Percentiles rank a stretch among this genome's conserved stretches.
phyloP scores from a whole-genome alignment of 208 protist genomes.

The Trypanosomatidae sp. region DNA sequence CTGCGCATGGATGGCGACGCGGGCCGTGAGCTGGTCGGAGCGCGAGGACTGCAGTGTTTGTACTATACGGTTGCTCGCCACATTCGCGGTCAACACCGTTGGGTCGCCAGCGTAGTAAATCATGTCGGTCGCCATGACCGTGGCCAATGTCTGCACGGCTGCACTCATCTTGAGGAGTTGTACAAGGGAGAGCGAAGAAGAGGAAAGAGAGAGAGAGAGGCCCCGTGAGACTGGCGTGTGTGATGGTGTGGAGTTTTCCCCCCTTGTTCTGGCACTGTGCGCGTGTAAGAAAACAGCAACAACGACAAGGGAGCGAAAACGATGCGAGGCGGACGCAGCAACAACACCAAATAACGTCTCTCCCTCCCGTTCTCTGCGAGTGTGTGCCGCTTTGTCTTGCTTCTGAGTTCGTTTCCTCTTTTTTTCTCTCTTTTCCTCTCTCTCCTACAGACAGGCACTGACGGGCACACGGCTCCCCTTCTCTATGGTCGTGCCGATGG shows the following conservation, averaged over 20 bases:
- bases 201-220: neutral
- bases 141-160: slow-evolving; percentile 56
- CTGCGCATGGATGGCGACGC: slow-evolving; percentile 82
- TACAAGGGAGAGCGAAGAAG: neutral
- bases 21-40: slow-evolving; percentile 61
- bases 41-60: slow-evolving; percentile 49
- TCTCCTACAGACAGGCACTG: neutral
- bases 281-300: slow-evolving; percentile 5
- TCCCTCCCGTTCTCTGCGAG: neutral
- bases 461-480: neutral
- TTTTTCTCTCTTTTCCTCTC: neutral
- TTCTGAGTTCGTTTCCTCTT: neutral
- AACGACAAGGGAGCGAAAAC: neutral
- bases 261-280: neutral
- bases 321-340: neutral
- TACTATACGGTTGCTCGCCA: slow-evolving; percentile 47
- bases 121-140: slow-evolving; percentile 68
- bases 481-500: neutral
- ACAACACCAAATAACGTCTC: neutral
- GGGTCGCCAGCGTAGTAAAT: slow-evolving; percentile 82
- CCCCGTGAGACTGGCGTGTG: neutral
- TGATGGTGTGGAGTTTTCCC: neutral
- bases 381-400: neutral
- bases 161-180: slow-evolving; percentile 33
- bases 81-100: slow-evolving; percentile 39